These are phyloP conservation scores for Cordyceps cicadae DNA, from an alignment of 2,329 filamentous ascomycete genomes.

Conservation along the genomic window DNA sequence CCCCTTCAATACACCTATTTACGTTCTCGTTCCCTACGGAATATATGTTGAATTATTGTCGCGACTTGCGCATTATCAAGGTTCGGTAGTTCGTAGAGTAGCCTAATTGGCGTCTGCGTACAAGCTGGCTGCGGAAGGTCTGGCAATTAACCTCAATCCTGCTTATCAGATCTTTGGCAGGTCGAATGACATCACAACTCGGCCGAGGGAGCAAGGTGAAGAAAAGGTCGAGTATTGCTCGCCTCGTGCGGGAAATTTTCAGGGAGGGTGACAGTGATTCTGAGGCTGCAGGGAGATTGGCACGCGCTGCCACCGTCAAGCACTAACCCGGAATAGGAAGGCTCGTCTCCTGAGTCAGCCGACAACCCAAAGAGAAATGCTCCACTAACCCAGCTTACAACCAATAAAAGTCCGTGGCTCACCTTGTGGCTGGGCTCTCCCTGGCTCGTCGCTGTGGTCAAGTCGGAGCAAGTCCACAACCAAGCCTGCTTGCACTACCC, in stretches of 20 bases:
- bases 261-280: not conserved
- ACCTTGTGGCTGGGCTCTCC: not conserved
- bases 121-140: not conserved
- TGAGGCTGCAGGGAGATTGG: not conserved
- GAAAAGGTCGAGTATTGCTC: not conserved
- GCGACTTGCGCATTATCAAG: no score
- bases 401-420: not conserved
- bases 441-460: not conserved
- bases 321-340: not conserved
- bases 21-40: no score
- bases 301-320: not conserved
- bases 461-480: not conserved
- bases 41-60: no score
- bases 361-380: no score
- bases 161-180: constrained; percentile 4
- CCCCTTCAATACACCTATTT: no score
- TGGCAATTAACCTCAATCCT: not conserved
- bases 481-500: constrained; percentile 9
- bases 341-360: constrained; percentile 2
- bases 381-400: not conserved
- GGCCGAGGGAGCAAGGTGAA: not conserved
- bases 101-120: not conserved
- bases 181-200: constrained; percentile 1
- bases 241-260: not conserved
- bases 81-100: no score